Evolutionary conservation across 2,329 filamentous ascomycete species (phyloP), one percentile per base, ranked within the genome.

Genomic region (Venturia aucupariae): DNA sequence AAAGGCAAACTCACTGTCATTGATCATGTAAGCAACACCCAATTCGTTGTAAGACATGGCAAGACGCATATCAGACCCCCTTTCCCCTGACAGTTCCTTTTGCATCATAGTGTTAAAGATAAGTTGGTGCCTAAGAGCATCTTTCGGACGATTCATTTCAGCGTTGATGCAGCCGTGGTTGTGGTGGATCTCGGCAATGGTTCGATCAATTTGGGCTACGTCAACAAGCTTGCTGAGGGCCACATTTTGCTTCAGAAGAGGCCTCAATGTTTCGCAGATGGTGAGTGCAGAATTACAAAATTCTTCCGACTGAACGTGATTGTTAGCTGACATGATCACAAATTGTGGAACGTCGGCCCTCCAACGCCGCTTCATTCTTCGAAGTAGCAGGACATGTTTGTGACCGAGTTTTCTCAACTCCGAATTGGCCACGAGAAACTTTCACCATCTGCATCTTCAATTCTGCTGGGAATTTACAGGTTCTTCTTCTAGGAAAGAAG

Each of bases 11-110:
- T 57, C 51, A 57, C 51, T 35, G 30, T 64, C 48, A 38, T 68
- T 67, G 51, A 70, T 61, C 67, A 70, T 69, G 41, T 68, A 64
- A 3, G 68, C 67, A 60, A 64, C 64, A 0, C 68, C 68, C 10
- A 69, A 57, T 32, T 69, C 61, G 22, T 68, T 68, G 64, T 66
- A 69, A 3, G 68, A 69, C 13, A 69, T 68, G 2, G 67, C 67
- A n/a, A 68, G 64, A 22, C 65, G 55, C 63, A 65, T 66, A 11
- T 67, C 66, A 42, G 35, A n/a, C 3, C 59, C 59, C 10, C 17
- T 32, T 13, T 61, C 27, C 6, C 59, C 41, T 57, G 15, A 13
- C 27, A 57, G 15, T 32, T 65, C 62, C 13, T 62, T 32, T 4
- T 51, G 38, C 65, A 68, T 68, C 65, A 65, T 66, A 13, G 65